Evolutionary conservation across 495 filamentous ascomycete genomes (phyloP).

Genomic region (Sphaerosporella brunnea): DNA sequence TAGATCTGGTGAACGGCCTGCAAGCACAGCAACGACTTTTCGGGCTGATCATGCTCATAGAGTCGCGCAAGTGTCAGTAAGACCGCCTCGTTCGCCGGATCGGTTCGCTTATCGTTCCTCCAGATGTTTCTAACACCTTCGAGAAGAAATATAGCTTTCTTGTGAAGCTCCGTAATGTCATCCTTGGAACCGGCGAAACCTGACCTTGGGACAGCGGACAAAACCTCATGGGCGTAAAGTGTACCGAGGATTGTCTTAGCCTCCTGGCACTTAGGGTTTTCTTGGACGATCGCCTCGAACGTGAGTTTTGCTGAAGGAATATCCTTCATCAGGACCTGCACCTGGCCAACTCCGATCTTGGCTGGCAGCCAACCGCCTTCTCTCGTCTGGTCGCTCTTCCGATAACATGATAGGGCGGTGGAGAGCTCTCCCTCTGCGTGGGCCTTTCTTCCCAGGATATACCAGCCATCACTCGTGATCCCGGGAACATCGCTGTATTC

Average conservation of each 20-base stretch:
- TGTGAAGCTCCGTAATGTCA: slow-evolving; percentile 63
- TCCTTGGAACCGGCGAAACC: slow-evolving; percentile 58
- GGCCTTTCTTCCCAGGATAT: slow-evolving; percentile 72
- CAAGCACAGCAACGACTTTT: slow-evolving; percentile 80
- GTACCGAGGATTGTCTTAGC: slow-evolving; percentile 79
- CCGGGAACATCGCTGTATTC: slow-evolving; percentile 88
- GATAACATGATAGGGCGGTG: slow-evolving; percentile 64
- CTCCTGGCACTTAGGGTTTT: slow-evolving; percentile 52
- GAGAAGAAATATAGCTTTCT: slow-evolving; percentile 64
- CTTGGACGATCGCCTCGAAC: slow-evolving; percentile 71
- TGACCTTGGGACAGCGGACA: slow-evolving; percentile 35
- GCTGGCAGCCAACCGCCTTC: slow-evolving; percentile 81
- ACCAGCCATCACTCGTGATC: slow-evolving; percentile 93
- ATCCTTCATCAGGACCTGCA: slow-evolving; percentile 65
- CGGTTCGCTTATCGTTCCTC: slow-evolving; percentile 75
- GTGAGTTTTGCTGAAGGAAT: slow-evolving; percentile 81
- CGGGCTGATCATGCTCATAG: slow-evolving; percentile 68
- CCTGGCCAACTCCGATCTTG: slow-evolving; percentile 80
- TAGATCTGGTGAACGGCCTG: slow-evolving; percentile 46
- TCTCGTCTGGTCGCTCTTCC: slow-evolving; percentile 69
- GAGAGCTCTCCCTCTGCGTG: slow-evolving; percentile 53
- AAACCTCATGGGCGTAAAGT: slow-evolving; percentile 84
- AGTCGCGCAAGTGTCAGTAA: slow-evolving; percentile 78
- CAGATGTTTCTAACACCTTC: slow-evolving; percentile 74
- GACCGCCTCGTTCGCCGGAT: slow-evolving; percentile 66